These are phyloP conservation scores for Botryotinia calthae DNA, from an alignment of 2,329 filamentous ascomycete genomes.

Conservation along the genomic window DNA sequence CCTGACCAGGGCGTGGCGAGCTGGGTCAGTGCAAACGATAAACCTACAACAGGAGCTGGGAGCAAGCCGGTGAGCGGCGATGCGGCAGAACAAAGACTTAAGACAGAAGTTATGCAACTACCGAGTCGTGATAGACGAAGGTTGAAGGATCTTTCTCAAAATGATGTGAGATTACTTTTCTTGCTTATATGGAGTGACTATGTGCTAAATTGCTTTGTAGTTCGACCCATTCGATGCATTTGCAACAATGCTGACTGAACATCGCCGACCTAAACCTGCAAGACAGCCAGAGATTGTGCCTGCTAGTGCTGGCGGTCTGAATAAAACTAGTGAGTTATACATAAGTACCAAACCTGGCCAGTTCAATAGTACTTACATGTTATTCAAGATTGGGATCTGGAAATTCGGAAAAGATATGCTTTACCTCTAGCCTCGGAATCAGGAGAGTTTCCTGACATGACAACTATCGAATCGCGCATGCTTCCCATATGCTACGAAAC, in stretches of 20 bases:
- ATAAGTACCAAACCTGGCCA: constrained; percentile 47
- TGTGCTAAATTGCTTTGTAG: constrained; percentile 25
- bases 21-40: constrained; percentile 71
- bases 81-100: constrained; percentile 62
- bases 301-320: constrained; percentile 68
- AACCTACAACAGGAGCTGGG: constrained; percentile 55
- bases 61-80: constrained; percentile 64
- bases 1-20: constrained; percentile 65
- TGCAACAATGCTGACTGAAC: constrained; percentile 37
- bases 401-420: constrained; percentile 64
- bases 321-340: constrained; percentile 60
- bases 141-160: constrained; percentile 62
- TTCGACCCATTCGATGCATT: constrained; percentile 37
- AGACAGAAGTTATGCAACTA: constrained; percentile 69
- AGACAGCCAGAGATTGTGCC: constrained; percentile 61
- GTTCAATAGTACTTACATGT: constrained; percentile 1
- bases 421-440: constrained; percentile 65
- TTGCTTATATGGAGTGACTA: background rate
- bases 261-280: constrained; percentile 38
- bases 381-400: constrained; percentile 58
- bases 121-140: constrained; percentile 64
- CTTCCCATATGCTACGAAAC: constrained; percentile 66
- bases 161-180: constrained; percentile 50
- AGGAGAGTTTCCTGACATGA: constrained; percentile 66
- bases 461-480: constrained; percentile 62